These are phyloP conservation scores for Firmiana major DNA, from an alignment of 345 rosid genomes.

Conservation along the genomic window DNA sequence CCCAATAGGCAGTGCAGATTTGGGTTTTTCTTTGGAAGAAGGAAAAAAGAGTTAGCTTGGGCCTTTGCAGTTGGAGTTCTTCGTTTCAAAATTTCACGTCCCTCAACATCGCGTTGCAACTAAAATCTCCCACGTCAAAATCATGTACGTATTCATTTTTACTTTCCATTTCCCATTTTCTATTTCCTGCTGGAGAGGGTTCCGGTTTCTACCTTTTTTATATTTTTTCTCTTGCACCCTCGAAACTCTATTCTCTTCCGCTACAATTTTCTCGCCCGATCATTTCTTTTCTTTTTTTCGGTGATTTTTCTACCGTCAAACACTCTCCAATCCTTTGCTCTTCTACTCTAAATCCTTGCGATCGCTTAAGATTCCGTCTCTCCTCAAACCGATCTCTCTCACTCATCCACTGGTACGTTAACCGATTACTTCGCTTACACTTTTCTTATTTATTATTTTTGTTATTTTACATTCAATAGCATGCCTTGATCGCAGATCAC, in stretches of 20 bases:
- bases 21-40: too few relatives aligned
- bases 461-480: constrained; percentile 1
- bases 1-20: too few relatives aligned
- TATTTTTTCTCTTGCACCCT: constrained; percentile 17
- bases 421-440: constrained; percentile 22
- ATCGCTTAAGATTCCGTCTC: constrained; percentile 27
- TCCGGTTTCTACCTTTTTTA: neutral
- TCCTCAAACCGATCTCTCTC: constrained; percentile 27
- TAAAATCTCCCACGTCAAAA: constrained; percentile 12
- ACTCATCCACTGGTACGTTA: constrained; percentile 32
- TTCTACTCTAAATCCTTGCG: constrained; percentile 19
- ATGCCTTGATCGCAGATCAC: constrained; percentile 23
- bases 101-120: neutral
- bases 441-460: neutral
- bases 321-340: constrained; percentile 12
- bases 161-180: neutral
- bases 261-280: constrained; percentile 21
- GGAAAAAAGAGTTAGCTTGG: neutral
- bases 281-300: constrained; percentile 29
- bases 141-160: neutral
- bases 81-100: neutral
- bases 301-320: constrained; percentile 29
- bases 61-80: neutral
- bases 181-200: constrained; percentile 8
- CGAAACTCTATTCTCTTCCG: constrained; percentile 5